phyloP scores from a whole-genome alignment of 176 grass and related monocot genomes.

The Puya raimondii region DNA sequence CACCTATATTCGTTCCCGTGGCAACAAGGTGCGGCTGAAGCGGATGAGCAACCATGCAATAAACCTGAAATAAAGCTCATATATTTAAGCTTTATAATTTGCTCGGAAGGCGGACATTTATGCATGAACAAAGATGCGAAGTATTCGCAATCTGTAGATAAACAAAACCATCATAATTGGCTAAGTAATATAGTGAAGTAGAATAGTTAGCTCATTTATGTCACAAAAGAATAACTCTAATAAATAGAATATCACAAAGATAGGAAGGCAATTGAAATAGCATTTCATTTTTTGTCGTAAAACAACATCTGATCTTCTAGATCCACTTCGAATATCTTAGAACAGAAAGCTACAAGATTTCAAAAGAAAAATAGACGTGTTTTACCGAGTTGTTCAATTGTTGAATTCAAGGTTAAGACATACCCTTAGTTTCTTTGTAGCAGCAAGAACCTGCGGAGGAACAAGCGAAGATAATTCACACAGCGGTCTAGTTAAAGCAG shows the following conservation, averaged over 20 bases:
- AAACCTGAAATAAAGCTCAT: slow-evolving; percentile 52
- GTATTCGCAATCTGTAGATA: background rate
- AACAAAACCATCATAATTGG: background rate
- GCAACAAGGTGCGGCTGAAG: slow-evolving; percentile 97
- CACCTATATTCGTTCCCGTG: slow-evolving; percentile 95
- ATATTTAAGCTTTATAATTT: background rate
- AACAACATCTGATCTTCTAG: background rate
- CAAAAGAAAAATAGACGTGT: too few relatives aligned
- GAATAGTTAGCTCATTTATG: too few relatives aligned
- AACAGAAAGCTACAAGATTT: background rate
- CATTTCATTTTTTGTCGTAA: background rate
- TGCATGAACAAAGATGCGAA: background rate
- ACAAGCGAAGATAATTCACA: slow-evolving; percentile 96
- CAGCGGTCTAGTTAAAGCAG: slow-evolving; percentile 89
- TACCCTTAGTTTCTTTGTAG: slow-evolving; percentile 94
- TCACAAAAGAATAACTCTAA: too few relatives aligned
- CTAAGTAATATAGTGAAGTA: too few relatives aligned
- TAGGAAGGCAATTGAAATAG: too few relatives aligned
- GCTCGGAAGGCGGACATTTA: background rate
- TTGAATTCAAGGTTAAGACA: slow-evolving; percentile 25
- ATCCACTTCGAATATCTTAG: background rate
- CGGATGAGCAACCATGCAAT: slow-evolving; percentile 98
- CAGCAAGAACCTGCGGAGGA: slow-evolving; percentile 79
- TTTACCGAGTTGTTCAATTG: background rate
- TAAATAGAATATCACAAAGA: too few relatives aligned